Evolutionary conservation across 2,329 filamentous ascomycete species (phyloP), one percentile per base, ranked within the genome.

Genomic region (Phaeosphaeriaceae sp.): DNA sequence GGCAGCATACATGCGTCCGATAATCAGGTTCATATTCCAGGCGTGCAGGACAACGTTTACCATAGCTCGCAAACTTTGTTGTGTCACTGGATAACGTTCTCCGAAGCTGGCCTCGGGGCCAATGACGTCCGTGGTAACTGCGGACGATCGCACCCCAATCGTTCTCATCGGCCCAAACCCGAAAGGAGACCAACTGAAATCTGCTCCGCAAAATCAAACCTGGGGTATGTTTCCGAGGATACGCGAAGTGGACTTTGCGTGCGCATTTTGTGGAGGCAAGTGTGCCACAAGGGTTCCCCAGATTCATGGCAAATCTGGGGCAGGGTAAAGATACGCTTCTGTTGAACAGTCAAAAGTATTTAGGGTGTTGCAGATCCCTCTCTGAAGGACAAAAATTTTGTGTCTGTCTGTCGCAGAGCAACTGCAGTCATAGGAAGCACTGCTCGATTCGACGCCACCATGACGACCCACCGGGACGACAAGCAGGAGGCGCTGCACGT

Each of bases 71-170:
- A 31, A 42, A 17, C 15, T 41, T 49, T 20, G 21, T 15, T 48
- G 13, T 4, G 21, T 46, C 55, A 11, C 7, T 13, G 67, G 67
- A 51, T 68, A 65, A 63, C 41, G 22, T 71, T 70, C 63, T 70
- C 68, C 68, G 67, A 36, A 22, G 17, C 27, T 45, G 10, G 48
- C 46, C 50, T 48, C 48, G 24, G 13, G 24, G 31, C 65, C 61
- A 62, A 65, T 65, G 55, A 53, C 52, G 41, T 51, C 40, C 15
- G 48, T 36, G 50, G 53, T 44, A 56, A 10, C 47, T 11, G 48
- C 31, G 25, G 42, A 41, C 51, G 50, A 59, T 22, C 48, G 51
- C 50, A 53, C 54, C 58, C 56, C 52, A 54, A 54, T 40, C 57
- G 13, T 44, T 51, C 40, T 54, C 56, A 53, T 49, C 20, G 24